Evolutionary conservation across 768 basidiomycete genomes (phyloP).

Genomic region (Fistulinella prunicolor): DNA sequence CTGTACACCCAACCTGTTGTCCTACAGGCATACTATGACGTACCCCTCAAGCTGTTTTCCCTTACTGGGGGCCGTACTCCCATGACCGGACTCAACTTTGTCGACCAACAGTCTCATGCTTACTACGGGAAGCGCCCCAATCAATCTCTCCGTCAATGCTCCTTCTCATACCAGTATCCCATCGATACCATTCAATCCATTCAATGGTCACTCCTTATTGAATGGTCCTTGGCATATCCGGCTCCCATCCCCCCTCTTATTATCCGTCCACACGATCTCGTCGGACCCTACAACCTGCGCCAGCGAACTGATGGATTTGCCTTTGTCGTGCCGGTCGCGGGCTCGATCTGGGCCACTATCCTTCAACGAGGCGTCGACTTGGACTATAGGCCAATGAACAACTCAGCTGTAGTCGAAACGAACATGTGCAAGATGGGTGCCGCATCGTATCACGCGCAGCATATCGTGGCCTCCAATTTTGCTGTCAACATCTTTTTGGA

Average conservation of each 20-base stretch:
- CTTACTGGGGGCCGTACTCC: conserved; percentile 1
- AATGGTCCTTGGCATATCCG: conserved; percentile 14
- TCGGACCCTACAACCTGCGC: conserved; percentile 1
- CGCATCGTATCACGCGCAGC: conserved; percentile 13
- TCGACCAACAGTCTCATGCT: conserved; percentile 3
- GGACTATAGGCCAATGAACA: conserved; percentile 4
- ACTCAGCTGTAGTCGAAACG: not conserved
- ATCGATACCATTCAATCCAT: conserved; percentile 10
- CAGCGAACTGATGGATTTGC: conserved; percentile 4
- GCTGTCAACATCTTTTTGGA: conserved; percentile 29
- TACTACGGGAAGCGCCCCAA: conserved; percentile 7
- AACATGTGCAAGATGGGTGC: not conserved
- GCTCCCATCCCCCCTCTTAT: conserved; percentile 23
- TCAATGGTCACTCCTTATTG: conserved; percentile 3
- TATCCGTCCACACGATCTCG: conserved; percentile 14
- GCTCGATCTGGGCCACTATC: conserved; percentile 15
- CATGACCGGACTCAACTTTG: not conserved
- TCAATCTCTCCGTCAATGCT: not conserved
- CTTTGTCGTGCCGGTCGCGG: conserved; percentile 4
- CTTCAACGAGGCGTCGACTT: conserved; percentile 14
- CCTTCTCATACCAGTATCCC: conserved; percentile 3
- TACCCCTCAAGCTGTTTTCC: conserved; percentile 8
- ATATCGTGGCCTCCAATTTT: conserved; percentile 15
- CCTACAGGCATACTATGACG: not conserved
- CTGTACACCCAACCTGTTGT: not conserved